phyloP scores from a whole-genome alignment of 164 flowering plant species.

The Vitis rotundifolia region DNA sequence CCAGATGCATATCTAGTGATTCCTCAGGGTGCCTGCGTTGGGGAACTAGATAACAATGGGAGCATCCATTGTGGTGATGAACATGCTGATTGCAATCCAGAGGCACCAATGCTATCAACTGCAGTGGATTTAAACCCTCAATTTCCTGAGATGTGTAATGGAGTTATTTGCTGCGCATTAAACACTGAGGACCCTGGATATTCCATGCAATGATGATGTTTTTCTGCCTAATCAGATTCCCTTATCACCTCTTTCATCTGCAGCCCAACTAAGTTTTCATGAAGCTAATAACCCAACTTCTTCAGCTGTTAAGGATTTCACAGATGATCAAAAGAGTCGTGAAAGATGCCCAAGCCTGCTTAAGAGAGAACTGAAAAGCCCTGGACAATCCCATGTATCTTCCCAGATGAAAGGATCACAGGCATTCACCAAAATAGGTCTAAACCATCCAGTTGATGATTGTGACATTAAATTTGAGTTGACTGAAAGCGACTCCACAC shows the following conservation, averaged over 20 bases:
- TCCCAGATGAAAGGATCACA: slow-evolving; percentile 26
- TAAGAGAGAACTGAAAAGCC: slow-evolving; percentile 26
- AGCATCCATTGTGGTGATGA: slow-evolving; percentile 10
- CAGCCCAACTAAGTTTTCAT: slow-evolving; percentile 6
- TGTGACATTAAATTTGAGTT: slow-evolving; percentile 27
- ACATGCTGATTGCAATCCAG: slow-evolving; percentile 19
- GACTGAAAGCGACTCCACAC: slow-evolving; percentile 19
- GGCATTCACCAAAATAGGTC: slow-evolving; percentile 16
- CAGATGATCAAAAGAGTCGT: slow-evolving; percentile 20
- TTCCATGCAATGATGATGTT: slow-evolving; percentile 77
- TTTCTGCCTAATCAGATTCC: slow-evolving; percentile 24
- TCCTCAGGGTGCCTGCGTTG: slow-evolving; percentile 20
- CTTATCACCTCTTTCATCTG: slow-evolving; percentile 21
- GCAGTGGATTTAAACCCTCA: slow-evolving; percentile 20
- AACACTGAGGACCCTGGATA: slow-evolving; percentile 73
- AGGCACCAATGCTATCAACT: slow-evolving; percentile 22
- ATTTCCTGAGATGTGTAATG: slow-evolving; percentile 36
- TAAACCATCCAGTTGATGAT: slow-evolving; percentile 19
- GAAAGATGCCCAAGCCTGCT: slow-evolving; percentile 23
- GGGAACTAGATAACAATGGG: slow-evolving; percentile 14
- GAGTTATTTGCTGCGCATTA: slow-evolving; percentile 53
- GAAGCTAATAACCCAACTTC: slow-evolving; percentile 24
- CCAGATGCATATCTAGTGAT: slow-evolving; percentile 16
- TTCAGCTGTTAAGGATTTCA: slow-evolving; percentile 22
- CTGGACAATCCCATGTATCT: slow-evolving; percentile 17